Evolutionary conservation across 1,139 yeast genomes (phyloP).

Genomic region (Arxiozyma slooffiae): DNA sequence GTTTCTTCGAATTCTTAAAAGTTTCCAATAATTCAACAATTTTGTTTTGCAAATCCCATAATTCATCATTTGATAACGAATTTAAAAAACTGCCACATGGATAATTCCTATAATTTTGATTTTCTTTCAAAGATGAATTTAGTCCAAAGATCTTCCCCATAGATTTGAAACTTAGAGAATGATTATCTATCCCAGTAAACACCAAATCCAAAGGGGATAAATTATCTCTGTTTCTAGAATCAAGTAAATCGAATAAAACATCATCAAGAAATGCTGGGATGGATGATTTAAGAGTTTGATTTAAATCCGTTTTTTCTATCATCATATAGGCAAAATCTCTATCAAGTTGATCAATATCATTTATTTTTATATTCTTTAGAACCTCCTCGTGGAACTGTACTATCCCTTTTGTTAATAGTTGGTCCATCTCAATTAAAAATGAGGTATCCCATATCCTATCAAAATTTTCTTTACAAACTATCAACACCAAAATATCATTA

Average conservation of each 20-base stretch:
- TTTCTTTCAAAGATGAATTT: not conserved
- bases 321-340: conserved; percentile 17
- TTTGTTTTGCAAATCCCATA: conserved; percentile 22
- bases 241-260: not conserved
- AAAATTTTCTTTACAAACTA: conserved; percentile 21
- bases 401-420: conserved; percentile 18
- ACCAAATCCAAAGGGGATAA: conserved; percentile 20
- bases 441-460: conserved; percentile 23
- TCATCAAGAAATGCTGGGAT: conserved; percentile 13
- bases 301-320: conserved; percentile 8
- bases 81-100: conserved; percentile 14
- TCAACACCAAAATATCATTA: conserved; percentile 19
- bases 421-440: conserved; percentile 21
- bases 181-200: conserved; percentile 23
- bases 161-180: conserved; percentile 15
- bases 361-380: not conserved
- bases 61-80: conserved; percentile 15
- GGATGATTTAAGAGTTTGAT: conserved; percentile 12
- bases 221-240: conserved; percentile 1
- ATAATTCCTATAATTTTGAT: not conserved
- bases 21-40: conserved; percentile 12
- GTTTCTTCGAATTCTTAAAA: conserved; percentile 12
- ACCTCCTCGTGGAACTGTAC: conserved; percentile 15
- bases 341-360: not conserved
- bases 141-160: conserved; percentile 20